Evolutionary conservation across 176 grass and related monocot species (phyloP), one percentile per base, ranked within the genome.

Genomic region (Triticum turgidum): DNA sequence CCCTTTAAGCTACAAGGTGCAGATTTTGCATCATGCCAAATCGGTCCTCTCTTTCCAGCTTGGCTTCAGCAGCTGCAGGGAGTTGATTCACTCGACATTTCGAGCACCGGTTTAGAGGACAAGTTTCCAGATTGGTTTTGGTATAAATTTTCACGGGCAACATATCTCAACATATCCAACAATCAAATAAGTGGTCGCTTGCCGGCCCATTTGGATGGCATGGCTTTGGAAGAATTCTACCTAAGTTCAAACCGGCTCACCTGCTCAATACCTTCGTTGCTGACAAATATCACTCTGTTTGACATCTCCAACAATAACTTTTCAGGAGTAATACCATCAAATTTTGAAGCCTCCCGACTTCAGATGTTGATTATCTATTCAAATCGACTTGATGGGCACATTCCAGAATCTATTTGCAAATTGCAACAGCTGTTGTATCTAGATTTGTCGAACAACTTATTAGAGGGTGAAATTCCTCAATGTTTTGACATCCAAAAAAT

Each of bases 101-200:
- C 52, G 15, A 79, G 24, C 56, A 83, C 79, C 0, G 1, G 17
- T 11, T 54, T 90, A 25, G 34, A 27, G 10, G 79, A 24, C 2
- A 37, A 27, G 20, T 6, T 90, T 21, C 89, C 84, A 14, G 44
- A 67, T n/a, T 90, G 78, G 83, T 86, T 90, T 62, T 90, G 88
- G 78, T 3, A 58, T 47, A 33, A 15, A 18, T 44, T 70, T 41
- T 82, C 83, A 18, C 18, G 64, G 6, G 7, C 38, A 24, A 21
- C 12, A n/a, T 3, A 15, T 86, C 49, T 90, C 10, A 49, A 86
- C 69, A 78, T 86, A 0, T 91, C 85, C 6, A 42, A 84, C 17
- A 91, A 91, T 22, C 14, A 76, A 69, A 87, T 91, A 15, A 80
- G 51, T 27, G 85, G 85, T 4, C 61, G 39, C 22, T 78, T 91